Evolutionary conservation across 805 yeast species (phyloP).

Genomic region (Pichia scutulata): DNA sequence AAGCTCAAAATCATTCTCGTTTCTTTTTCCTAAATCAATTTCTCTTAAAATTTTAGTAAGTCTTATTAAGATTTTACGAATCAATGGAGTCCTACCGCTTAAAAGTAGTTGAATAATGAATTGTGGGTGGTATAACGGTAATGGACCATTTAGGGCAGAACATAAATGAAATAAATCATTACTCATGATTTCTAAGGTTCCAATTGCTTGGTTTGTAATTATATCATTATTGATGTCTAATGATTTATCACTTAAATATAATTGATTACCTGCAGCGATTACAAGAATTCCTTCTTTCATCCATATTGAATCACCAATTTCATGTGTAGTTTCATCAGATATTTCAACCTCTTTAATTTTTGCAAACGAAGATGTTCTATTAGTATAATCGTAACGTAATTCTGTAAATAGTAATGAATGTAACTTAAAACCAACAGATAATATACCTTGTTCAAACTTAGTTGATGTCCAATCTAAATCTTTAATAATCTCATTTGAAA

Average conservation of each 20-base stretch:
- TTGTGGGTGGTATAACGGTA: constrained; percentile 90
- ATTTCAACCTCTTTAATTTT: constrained; percentile 69
- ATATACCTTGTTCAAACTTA: constrained; percentile 54
- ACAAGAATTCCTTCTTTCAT: constrained; percentile 69
- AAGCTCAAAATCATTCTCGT: constrained; percentile 19
- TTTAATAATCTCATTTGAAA: constrained; percentile 33
- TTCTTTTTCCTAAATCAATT: constrained; percentile 32
- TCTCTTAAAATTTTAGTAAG: constrained; percentile 50
- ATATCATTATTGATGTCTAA: constrained; percentile 46
- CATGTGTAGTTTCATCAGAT: constrained; percentile 62
- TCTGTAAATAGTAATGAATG: constrained; percentile 68
- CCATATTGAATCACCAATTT: constrained; percentile 88
- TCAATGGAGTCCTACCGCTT: constrained; percentile 48
- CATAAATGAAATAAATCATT: constrained; percentile 61
- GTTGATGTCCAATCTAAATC: constrained; percentile 90
- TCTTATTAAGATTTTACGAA: constrained; percentile 46
- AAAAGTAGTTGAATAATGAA: constrained; percentile 68
- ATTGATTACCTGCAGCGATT: constrained; percentile 84
- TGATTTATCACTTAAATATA: constrained; percentile 69
- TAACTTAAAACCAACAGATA: constrained; percentile 70
- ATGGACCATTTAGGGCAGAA: constrained; percentile 75
- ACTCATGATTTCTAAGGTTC: constrained; percentile 48
- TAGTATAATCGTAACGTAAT: constrained; percentile 82
- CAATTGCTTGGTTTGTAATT: constrained; percentile 46
- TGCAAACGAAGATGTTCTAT: constrained; percentile 67